phyloP scores from a whole-genome alignment of 2,329 filamentous ascomycete species.

The Paramyrothecium sp. region DNA sequence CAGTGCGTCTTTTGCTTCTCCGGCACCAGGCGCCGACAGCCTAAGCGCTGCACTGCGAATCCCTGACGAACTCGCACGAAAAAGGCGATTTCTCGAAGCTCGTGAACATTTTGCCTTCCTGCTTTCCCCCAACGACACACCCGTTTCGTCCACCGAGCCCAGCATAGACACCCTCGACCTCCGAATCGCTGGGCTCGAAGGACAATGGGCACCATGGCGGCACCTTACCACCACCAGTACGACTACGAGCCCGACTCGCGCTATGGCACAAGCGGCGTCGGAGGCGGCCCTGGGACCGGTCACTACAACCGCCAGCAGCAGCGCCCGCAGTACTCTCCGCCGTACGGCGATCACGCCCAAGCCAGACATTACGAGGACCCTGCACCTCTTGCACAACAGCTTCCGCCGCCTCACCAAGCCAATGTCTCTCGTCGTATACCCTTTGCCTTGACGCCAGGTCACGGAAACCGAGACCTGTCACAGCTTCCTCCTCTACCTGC shows the following conservation, averaged over 20 bases:
- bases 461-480: conserved; percentile 17
- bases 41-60: neutral
- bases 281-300: neutral
- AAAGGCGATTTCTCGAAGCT: neutral
- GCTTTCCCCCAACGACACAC: conserved; percentile 10
- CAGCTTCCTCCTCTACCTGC: conserved; percentile 33
- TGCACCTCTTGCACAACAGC: neutral
- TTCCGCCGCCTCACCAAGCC: neutral
- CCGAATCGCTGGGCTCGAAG: neutral
- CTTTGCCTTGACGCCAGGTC: neutral
- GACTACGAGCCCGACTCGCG: conserved; percentile 14
- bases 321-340: neutral
- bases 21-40: neutral
- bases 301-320: neutral
- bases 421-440: neutral
- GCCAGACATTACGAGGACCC: neutral
- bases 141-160: neutral
- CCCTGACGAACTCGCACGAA: neutral
- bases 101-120: conserved; percentile 10
- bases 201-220: conserved; percentile 9
- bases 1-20: neutral
- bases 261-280: neutral
- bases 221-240: conserved; percentile 13
- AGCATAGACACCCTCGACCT: neutral
- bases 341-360: neutral